Conservation (phyloP, 768 basidiomycete genomes). For the Pleurotus djamor region DNA sequence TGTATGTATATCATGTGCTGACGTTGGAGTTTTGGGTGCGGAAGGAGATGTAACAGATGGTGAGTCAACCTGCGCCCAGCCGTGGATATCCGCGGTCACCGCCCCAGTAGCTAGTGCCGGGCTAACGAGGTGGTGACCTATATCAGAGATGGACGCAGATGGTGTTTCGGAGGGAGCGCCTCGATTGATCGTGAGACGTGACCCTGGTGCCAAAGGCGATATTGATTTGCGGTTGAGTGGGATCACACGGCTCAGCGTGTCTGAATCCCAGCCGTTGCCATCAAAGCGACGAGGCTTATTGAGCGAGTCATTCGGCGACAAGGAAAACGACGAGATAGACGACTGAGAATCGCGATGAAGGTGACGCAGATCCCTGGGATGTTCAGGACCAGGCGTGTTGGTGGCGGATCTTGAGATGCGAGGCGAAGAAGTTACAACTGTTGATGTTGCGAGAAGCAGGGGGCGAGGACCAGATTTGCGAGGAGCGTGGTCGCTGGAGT, state of each 20-base stretch:
- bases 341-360: conserved; percentile 58
- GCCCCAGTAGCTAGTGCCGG: conserved; percentile 21
- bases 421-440: conserved; percentile 33
- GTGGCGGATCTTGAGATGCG: conserved; percentile 29
- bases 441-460: conserved; percentile 57
- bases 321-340: conserved; percentile 48
- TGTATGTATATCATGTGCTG: conserved; percentile 9
- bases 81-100: not conserved
- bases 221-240: conserved; percentile 65
- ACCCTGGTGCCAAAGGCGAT: conserved; percentile 69
- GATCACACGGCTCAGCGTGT: conserved; percentile 50
- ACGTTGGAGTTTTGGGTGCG: conserved; percentile 35
- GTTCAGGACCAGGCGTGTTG: conserved; percentile 28
- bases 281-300: conserved; percentile 24
- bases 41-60: conserved; percentile 8
- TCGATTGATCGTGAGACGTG: conserved; percentile 31
- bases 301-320: conserved; percentile 54
- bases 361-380: conserved; percentile 35
- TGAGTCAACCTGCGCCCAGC: conserved; percentile 5
- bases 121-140: conserved; percentile 21
- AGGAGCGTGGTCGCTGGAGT: conserved; percentile 23
- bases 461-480: conserved; percentile 62
- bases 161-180: conserved; percentile 36
- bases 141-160: conserved; percentile 38
- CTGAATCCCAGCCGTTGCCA: conserved; percentile 58